Evolutionary conservation across 208 protist species (phyloP).

Genomic region (Leishmania tarentolae): DNA sequence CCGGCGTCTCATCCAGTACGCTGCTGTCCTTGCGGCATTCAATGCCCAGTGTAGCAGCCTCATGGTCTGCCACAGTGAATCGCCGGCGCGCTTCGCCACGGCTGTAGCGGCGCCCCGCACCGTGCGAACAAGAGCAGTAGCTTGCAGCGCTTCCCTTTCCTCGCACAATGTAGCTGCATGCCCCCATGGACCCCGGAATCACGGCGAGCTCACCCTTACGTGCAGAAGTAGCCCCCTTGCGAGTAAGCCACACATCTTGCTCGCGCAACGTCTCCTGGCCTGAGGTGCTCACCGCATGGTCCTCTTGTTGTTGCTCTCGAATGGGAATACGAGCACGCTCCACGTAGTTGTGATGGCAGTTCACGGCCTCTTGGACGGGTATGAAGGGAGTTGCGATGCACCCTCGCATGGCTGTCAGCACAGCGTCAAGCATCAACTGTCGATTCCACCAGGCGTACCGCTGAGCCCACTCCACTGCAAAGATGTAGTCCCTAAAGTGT

Average conservation of each 20-base stretch:
- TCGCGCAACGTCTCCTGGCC: conserved; percentile 7
- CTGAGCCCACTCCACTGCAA: conserved; percentile 87
- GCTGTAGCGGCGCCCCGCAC: conserved; percentile 75
- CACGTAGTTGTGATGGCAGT: conserved; percentile 94
- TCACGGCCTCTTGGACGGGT: conserved; percentile 57
- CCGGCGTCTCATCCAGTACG: conserved; percentile 86
- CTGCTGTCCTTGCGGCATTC: conserved; percentile 80
- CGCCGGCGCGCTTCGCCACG: conserved; percentile 76
- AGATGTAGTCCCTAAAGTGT: conserved; percentile 86
- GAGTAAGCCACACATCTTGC: conserved; percentile 81
- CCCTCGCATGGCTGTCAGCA: conserved; percentile 60
- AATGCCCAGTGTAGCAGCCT: conserved; percentile 59
- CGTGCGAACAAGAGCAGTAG: conserved; percentile 86
- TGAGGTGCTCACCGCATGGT: not conserved
- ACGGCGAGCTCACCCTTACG: conserved; percentile 74
- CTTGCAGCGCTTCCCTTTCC: conserved; percentile 75
- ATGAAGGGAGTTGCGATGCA: conserved; percentile 45
- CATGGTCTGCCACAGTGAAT: conserved; percentile 81
- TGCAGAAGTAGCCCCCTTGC: conserved; percentile 89
- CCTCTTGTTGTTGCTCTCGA: not conserved
- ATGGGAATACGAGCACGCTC: conserved; percentile 34
- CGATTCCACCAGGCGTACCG: conserved; percentile 78
- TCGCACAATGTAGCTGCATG: conserved; percentile 86
- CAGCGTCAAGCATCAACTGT: conserved; percentile 79
- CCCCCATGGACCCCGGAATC: conserved; percentile 91